Percentiles rank a stretch among this genome's conserved stretches.
These are phyloP conservation scores for Schoenoplectus tabernaemontani DNA, from an alignment of 202 grass and related monocot genomes.

Conservation along the genomic window DNA sequence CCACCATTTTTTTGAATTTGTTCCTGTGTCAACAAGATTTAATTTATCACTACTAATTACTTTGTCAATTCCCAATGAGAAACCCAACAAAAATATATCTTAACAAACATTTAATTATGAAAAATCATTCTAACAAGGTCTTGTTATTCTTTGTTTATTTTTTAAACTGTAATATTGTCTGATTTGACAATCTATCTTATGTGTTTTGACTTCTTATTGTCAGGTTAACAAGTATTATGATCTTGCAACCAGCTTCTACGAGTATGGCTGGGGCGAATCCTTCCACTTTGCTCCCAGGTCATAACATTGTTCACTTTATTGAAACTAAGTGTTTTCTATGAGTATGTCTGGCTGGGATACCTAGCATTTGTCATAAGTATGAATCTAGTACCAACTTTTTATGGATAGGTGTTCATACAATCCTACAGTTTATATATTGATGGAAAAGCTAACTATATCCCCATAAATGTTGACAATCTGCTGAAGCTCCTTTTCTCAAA, in stretches of 20 bases:
- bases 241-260: conserved; percentile 97
- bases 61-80: background rate
- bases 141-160: background rate
- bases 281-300: conserved; percentile 99
- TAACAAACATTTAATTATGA: background rate
- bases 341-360: background rate
- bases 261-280: conserved; percentile 99
- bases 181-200: conserved; percentile 8
- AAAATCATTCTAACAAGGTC: background rate
- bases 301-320: background rate
- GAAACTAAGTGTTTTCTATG: background rate
- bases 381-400: background rate
- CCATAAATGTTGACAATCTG: background rate
- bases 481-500: background rate
- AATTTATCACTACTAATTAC: background rate
- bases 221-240: conserved; percentile 99
- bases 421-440: background rate
- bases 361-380: background rate
- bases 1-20: background rate
- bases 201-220: background rate
- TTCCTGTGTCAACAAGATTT: background rate
- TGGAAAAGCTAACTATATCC: background rate
- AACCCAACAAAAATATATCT: background rate
- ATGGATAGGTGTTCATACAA: background rate
- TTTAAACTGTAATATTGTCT: background rate